Evolutionary conservation across 140 eudicot species (phyloP), one percentile per base, ranked within the genome.

Genomic region (Senecio squalidus): DNA sequence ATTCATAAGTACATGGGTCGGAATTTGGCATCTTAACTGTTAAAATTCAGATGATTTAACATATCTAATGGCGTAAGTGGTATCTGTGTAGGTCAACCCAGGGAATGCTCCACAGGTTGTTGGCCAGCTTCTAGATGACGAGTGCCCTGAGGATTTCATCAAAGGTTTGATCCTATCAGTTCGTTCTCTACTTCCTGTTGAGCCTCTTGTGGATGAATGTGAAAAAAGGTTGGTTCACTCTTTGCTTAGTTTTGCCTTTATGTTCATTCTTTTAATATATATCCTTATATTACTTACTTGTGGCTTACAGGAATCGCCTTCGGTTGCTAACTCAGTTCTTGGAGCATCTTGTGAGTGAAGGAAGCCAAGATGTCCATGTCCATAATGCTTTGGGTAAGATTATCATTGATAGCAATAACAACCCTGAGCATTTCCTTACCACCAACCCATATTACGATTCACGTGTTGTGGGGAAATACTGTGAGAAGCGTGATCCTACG

Each of bases 301-400:
- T 74, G 64, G 36, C 30, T 69, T 71, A 46, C 86, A 90, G 95
- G 86, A 91, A 91, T 52, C 95, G 98, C 9, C 91, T 91, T 58
- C 87, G 98, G 15, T 63, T 86, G 56, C 87, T 92, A 31, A 92
- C 98, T 58, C 98, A 92, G 56, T 92, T 92, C 62, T 71, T 92
- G 68, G 98, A 92, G 93, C 98, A 92, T 78, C 94, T 87, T 39
- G 98, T 92, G 69, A 92, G 96, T 53, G 98, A 92, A 75, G 98
- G 98, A 82, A 92, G 98, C 76, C 95, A 85, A 76, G 98, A 92
- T 71, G 95, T 84, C 48, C 98, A 92, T 74, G 98, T 92, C 22
- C 98, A 92, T 75, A 92, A 92, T 76, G 98, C 98, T 38, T 67
- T 92, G 76, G 98, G 98, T 52, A 92, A 92, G 71, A 92, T 92